Evolutionary conservation across 139 green algal genomes (phyloP), one percentile per base, ranked within the genome.

Genomic region (Limnomonas spitsbergensis): DNA sequence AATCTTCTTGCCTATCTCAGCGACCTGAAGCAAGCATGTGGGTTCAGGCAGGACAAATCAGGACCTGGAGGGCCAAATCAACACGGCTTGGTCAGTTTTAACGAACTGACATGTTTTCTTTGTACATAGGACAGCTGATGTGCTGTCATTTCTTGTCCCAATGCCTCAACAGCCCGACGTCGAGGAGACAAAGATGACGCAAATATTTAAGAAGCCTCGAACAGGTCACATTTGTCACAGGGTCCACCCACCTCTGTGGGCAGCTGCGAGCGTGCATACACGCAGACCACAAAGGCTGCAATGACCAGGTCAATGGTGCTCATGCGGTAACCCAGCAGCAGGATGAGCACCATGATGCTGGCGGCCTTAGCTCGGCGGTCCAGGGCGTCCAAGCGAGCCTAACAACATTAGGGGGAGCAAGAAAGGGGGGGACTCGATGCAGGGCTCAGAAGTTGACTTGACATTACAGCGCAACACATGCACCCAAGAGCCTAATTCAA

Each of bases 291-390:
- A 81, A 98, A 98, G 77, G 96, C 91, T 52, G 68, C 68, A 42
- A 97, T 93, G 31, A 91, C 84, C 14, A 74, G 29, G 36, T 74
- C 68, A 32, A 42, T 47, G 35, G 35, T 53, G 36, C 68, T 74
- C 9, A 91, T 91, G 47, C 47, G 47, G 31, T 88, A 88, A 53
- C 84, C 88, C 69, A 90, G 88, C 26, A 95, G 80, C 77, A 98
- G 84, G 67, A 98, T 94, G 38, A 98, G 79, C 1, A 86, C 93
- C 6, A 90, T 83, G 84, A 98, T 98, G 88, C 98, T 96, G 7
- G 35, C 68, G 6, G 68, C 68, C 68, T 74, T 74, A 9, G 42
- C 34, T 7, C 68, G 34, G 9, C 36, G 68, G 36, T 74, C 68
- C 4, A 32, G 7, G 9, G 68, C 14, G 14, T 14, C 47, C 47